Percentiles rank a stretch among this genome's conserved stretches.
Evolutionary conservation across 768 basidiomycete species (phyloP).

Genomic region (Russula virescens): DNA sequence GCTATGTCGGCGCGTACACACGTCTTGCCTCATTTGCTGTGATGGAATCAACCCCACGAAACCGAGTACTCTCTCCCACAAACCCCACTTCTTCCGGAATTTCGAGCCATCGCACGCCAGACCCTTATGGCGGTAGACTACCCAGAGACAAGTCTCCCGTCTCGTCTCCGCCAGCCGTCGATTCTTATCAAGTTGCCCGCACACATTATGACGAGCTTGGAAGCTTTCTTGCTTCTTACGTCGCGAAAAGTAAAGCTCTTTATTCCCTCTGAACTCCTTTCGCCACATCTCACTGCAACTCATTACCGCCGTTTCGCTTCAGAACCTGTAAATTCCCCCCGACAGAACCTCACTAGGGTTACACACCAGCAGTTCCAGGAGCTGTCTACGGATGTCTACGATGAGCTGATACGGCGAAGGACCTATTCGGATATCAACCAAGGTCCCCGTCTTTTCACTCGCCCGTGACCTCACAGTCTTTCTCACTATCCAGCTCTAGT

Average conservation of each 20-base stretch:
- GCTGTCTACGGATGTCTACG: conserved; percentile 95
- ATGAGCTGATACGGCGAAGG: conserved; percentile 83
- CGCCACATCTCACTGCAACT: background rate
- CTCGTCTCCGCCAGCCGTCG: conserved; percentile 47
- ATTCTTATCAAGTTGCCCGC: conserved; percentile 59
- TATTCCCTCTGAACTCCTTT: background rate
- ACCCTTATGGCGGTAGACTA: conserved; percentile 54
- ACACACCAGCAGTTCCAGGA: conserved; percentile 97
- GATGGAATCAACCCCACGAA: too few species aligned
- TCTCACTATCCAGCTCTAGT: conserved; percentile 37
- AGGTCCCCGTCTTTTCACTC: conserved; percentile 38
- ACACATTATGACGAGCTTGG: conserved; percentile 69
- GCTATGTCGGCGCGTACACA: too few species aligned
- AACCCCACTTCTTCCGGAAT: conserved; percentile 85
- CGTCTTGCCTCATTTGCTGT: too few species aligned
- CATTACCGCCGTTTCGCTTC: too few species aligned
- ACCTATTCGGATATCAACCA: conserved; percentile 50
- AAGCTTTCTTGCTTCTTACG: conserved; percentile 65
- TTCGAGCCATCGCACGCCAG: conserved; percentile 64
- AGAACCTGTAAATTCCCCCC: conserved; percentile 75
- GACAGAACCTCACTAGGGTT: conserved; percentile 89
- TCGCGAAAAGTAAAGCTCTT: conserved; percentile 53
- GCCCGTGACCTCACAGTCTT: background rate
- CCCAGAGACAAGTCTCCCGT: conserved; percentile 48
- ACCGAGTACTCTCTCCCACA: conserved; percentile 46